Evolutionary conservation across 148 eudicot genomes (phyloP).

Genomic region (Chenopodium quinoa): DNA sequence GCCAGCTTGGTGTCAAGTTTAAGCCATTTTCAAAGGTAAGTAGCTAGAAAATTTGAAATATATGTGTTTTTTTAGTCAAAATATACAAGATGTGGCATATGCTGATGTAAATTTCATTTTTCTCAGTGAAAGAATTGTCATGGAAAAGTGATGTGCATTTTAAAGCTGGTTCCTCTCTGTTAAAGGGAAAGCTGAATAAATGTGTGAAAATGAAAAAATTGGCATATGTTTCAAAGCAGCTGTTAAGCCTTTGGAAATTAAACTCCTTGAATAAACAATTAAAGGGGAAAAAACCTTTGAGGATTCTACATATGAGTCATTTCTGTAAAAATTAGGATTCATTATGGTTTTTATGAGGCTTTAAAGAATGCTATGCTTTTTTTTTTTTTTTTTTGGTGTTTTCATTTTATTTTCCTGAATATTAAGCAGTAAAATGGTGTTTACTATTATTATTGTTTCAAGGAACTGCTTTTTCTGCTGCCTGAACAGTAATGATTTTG

Average conservation of each 20-base stretch:
- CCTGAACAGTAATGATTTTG: not conserved
- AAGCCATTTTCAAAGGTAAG: conserved; percentile 94
- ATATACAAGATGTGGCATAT: not conserved
- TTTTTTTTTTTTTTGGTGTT: not conserved
- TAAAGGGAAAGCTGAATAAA: not conserved
- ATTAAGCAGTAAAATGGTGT: not conserved
- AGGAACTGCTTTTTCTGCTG: conserved; percentile 2
- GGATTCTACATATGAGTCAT: not conserved
- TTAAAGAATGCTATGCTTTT: not conserved
- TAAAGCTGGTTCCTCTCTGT: not conserved
- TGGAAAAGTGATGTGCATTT: not conserved
- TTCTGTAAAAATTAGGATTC: not conserved
- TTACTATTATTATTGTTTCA: not conserved
- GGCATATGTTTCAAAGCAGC: not conserved
- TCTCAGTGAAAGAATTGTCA: not conserved
- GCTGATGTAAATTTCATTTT: not conserved
- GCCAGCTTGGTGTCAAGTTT: conserved; percentile 82
- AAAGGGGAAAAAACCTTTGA: not conserved
- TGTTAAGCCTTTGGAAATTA: not conserved
- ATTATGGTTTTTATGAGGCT: not conserved
- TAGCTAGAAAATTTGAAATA: not conserved
- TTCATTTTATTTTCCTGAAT: not conserved
- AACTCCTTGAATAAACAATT: not conserved
- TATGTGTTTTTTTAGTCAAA: not conserved
- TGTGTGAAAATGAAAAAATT: not conserved